These are phyloP conservation scores for Aspergillus sclerotioniger DNA, from an alignment of 495 filamentous ascomycete genomes.

Conservation along the genomic window DNA sequence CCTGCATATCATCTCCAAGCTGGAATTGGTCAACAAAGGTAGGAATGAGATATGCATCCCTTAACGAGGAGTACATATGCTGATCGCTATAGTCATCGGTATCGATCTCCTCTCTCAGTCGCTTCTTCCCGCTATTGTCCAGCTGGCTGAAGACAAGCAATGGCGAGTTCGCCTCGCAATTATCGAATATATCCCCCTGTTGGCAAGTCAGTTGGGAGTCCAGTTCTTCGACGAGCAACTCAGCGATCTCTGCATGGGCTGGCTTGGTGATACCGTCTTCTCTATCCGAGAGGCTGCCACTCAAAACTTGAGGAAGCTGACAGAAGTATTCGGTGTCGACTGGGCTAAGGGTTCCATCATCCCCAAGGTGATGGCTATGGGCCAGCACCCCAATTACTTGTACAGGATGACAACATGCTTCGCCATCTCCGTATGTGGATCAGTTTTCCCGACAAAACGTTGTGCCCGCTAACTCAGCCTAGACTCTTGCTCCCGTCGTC, in stretches of 20 bases:
- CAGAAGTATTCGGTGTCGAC: conserved; percentile 95
- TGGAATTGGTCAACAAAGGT: conserved; percentile 97
- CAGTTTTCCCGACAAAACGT: neutral
- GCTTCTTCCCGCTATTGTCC: conserved; percentile 95
- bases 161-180: conserved; percentile 98
- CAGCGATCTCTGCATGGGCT: conserved; percentile 93
- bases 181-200: conserved; percentile 97
- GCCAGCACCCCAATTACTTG: conserved; percentile 94
- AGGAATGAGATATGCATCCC: conserved; percentile 18
- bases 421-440: conserved; percentile 82
- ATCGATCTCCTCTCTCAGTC: conserved; percentile 96
- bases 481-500: conserved; percentile 94
- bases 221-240: conserved; percentile 99
- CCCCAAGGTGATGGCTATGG: conserved; percentile 98
- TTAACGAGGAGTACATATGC: neutral
- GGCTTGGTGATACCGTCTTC: conserved; percentile 99
- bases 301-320: conserved; percentile 94
- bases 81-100: conserved; percentile 70
- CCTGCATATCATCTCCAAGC: conserved; percentile 96
- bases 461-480: conserved; percentile 28
- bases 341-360: conserved; percentile 98
- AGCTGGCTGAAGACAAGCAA: conserved; percentile 98
- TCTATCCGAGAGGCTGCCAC: conserved; percentile 97
- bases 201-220: conserved; percentile 93
- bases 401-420: conserved; percentile 99